A percentile compares a stretch with the other conserved stretches of the same genome.
Evolutionary conservation across 1,139 yeast species (phyloP).

Genomic region (Suhomyces maxii): DNA sequence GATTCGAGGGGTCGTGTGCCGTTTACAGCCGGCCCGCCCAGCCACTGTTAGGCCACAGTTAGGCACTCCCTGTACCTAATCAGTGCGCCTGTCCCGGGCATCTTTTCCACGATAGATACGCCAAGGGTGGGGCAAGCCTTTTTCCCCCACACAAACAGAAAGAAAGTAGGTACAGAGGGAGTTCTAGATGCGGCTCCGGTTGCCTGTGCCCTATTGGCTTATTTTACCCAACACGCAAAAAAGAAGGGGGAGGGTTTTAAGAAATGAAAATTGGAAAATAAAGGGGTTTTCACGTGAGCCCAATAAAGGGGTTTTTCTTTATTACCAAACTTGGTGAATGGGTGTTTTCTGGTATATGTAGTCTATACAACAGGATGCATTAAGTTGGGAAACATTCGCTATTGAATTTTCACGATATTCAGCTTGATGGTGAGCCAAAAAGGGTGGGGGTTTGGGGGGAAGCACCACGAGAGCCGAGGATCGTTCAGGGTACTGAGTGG

Average conservation of each 20-base stretch:
- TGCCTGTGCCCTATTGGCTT: not conserved
- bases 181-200: not conserved
- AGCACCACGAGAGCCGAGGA: too few relatives aligned
- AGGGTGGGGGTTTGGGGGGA: too few relatives aligned
- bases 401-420: too few relatives aligned
- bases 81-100: not conserved
- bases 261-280: too few relatives aligned
- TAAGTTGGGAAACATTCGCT: too few relatives aligned
- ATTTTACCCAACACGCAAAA: not conserved
- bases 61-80: too few relatives aligned
- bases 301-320: not conserved
- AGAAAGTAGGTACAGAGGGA: too few relatives aligned
- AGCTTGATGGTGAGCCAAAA: too few relatives aligned
- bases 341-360: too few relatives aligned
- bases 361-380: too few relatives aligned
- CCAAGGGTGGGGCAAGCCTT: not conserved
- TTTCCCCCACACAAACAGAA: not conserved
- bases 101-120: not conserved
- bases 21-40: not conserved
- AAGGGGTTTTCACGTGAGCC: not conserved
- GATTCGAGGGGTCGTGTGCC: slow-evolving; percentile 5
- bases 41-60: not conserved
- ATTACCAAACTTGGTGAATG: too few relatives aligned
- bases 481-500: too few relatives aligned
- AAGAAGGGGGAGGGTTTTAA: not conserved